These are phyloP conservation scores for Hypoxylon intermedium DNA, from an alignment of 495 filamentous ascomycete species.

Conservation along the genomic window DNA sequence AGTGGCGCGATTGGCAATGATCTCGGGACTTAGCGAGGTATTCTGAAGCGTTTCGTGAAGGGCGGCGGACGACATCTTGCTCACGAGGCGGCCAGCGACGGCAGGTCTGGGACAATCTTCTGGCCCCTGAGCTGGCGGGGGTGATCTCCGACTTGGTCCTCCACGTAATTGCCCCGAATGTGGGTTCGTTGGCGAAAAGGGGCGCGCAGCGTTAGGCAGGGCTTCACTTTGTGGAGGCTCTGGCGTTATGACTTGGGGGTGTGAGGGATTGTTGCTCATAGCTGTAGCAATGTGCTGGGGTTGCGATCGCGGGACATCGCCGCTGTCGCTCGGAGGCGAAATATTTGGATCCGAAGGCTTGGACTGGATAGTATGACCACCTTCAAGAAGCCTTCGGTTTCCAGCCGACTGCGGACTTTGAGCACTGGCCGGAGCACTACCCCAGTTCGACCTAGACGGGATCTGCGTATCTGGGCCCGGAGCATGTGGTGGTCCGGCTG, in stretches of 20 bases:
- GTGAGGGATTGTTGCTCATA: slow-evolving; percentile 11
- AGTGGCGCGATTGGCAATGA: slow-evolving; percentile 38
- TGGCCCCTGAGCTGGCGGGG: slow-evolving; percentile 18
- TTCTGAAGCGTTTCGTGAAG: slow-evolving; percentile 8
- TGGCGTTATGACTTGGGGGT: slow-evolving; percentile 9
- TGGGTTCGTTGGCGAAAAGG: slow-evolving; percentile 5
- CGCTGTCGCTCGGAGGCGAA: slow-evolving; percentile 23
- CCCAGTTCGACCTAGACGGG: slow-evolving; percentile 34
- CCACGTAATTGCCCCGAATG: neutral
- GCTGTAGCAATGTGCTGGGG: slow-evolving; percentile 36
- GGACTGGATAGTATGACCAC: slow-evolving; percentile 1
- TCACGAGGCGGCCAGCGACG: slow-evolving; percentile 27
- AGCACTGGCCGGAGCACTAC: slow-evolving; percentile 28
- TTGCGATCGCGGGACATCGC: slow-evolving; percentile 16
- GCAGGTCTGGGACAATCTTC: slow-evolving; percentile 21
- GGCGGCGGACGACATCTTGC: slow-evolving; percentile 30
- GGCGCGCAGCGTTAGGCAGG: neutral
- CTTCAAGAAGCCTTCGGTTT: neutral
- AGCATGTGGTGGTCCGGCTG: neutral
- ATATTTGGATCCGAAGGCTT: slow-evolving; percentile 19
- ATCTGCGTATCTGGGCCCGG: slow-evolving; percentile 18
- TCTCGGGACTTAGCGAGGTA: slow-evolving; percentile 38
- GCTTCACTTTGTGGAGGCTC: neutral
- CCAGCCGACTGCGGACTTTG: slow-evolving; percentile 5
- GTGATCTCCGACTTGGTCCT: neutral